phyloP scores from a whole-genome alignment of 2,329 filamentous ascomycete genomes.

The Exophiala sp. region DNA sequence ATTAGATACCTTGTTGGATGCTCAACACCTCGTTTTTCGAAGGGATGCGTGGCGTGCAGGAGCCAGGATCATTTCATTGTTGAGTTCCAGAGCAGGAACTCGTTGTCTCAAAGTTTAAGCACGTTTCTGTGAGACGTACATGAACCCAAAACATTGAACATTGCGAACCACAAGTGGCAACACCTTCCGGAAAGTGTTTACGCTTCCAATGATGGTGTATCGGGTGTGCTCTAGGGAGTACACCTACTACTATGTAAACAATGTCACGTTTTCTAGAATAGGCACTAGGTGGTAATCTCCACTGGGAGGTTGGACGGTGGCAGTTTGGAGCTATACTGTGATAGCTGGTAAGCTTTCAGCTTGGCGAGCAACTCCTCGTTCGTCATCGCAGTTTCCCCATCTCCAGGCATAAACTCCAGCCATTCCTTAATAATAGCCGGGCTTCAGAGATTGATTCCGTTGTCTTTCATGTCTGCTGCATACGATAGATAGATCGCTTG shows the following conservation, averaged over 20 bases:
- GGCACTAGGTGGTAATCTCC: too few relatives aligned
- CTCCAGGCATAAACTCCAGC: constrained; percentile 8
- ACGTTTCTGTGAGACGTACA: constrained; percentile 18
- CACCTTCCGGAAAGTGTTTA: too few relatives aligned
- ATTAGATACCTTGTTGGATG: constrained; percentile 55
- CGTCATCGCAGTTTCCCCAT: constrained; percentile 17
- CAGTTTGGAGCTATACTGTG: too few relatives aligned
- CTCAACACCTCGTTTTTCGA: neutral
- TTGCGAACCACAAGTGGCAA: too few relatives aligned
- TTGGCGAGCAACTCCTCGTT: constrained; percentile 13
- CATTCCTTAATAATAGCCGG: constrained; percentile 12
- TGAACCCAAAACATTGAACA: neutral
- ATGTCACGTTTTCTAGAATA: too few relatives aligned
- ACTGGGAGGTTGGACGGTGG: too few relatives aligned
- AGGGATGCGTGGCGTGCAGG: constrained; percentile 14
- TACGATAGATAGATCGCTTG: neutral
- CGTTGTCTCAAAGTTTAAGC: constrained; percentile 1
- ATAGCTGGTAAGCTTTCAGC: neutral
- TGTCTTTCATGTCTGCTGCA: neutral
- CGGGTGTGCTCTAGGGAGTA: too few relatives aligned
- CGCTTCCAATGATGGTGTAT: too few relatives aligned
- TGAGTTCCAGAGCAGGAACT: neutral
- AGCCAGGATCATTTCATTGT: constrained; percentile 15
- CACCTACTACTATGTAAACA: too few relatives aligned
- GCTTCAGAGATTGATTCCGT: neutral